phyloP scores from a whole-genome alignment of 768 basidiomycete genomes.

The Daedaleopsis sinensis region DNA sequence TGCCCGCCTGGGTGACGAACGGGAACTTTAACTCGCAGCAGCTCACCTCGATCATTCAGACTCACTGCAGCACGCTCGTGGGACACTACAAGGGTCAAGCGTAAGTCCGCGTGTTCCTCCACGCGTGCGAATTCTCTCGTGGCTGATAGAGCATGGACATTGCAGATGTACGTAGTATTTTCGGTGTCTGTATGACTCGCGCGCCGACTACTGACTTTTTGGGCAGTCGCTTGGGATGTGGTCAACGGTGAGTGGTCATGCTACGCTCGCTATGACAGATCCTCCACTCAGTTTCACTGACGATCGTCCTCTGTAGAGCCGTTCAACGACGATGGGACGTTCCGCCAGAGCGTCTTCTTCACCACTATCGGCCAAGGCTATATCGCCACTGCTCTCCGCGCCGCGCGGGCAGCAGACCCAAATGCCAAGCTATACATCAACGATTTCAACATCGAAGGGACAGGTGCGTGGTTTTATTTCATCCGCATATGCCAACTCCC shows the following conservation, averaged over 20 bases:
- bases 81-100: conserved; percentile 54
- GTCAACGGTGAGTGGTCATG: conserved; percentile 42
- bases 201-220: background rate
- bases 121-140: background rate
- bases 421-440: conserved; percentile 57
- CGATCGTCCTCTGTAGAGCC: conserved; percentile 33
- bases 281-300: background rate
- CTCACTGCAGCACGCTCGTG: conserved; percentile 54
- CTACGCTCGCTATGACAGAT: background rate
- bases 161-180: conserved; percentile 8
- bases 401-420: conserved; percentile 57
- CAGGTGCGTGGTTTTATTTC: conserved; percentile 37
- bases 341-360: conserved; percentile 57
- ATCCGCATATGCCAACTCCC: too few relatives aligned
- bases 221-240: conserved; percentile 51
- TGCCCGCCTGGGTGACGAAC: conserved; percentile 50
- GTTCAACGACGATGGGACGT: conserved; percentile 63
- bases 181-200: background rate
- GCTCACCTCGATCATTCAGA: conserved; percentile 47
- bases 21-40: conserved; percentile 45
- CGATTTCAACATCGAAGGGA: conserved; percentile 39
- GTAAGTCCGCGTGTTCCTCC: conserved; percentile 29
- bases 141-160: background rate
- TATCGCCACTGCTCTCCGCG: conserved; percentile 51
- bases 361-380: conserved; percentile 51